These are phyloP conservation scores for Xylariaceae sp. DNA, from an alignment of 2,329 filamentous ascomycete genomes.

Conservation along the genomic window DNA sequence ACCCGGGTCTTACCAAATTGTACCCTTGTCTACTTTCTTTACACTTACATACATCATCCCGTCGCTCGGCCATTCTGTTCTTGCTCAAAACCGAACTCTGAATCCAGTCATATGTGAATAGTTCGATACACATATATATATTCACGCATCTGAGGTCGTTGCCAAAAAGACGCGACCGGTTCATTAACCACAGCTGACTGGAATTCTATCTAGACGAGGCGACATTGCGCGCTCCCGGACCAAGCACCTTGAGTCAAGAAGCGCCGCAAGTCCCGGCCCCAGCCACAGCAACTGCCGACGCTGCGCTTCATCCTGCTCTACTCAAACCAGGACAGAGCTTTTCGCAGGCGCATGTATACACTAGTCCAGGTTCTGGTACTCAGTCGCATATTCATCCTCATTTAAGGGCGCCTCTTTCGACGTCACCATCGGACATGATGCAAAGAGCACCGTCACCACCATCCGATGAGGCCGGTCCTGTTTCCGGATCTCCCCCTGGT, in stretches of 20 bases:
- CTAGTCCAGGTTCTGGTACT: slow-evolving; percentile 15
- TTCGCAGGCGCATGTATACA: slow-evolving; percentile 24
- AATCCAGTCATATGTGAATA: no score
- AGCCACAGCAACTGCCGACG: slow-evolving; percentile 9
- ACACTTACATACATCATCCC: slow-evolving; percentile 13
- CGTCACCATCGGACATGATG: slow-evolving; percentile 26
- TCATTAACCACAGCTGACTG: slow-evolving; percentile 15
- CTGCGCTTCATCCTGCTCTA: slow-evolving; percentile 10
- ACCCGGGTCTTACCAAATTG: slow-evolving; percentile 22
- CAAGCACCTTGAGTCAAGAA: slow-evolving; percentile 11
- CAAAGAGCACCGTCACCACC: slow-evolving; percentile 25
- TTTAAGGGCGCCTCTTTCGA: slow-evolving; percentile 19
- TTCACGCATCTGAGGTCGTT: no score
- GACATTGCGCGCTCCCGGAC: slow-evolving; percentile 13
- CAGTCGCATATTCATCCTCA: slow-evolving; percentile 25
- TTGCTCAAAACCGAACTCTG: slow-evolving; percentile 9
- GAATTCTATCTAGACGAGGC: slow-evolving; percentile 13
- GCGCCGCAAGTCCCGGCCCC: slow-evolving; percentile 10
- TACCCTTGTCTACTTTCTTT: slow-evolving; percentile 15
- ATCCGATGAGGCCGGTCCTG: slow-evolving; percentile 25
- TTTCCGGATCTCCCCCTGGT: slow-evolving; percentile 22
- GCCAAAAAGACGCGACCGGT: no score
- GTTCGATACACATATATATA: no score
- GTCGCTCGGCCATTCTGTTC: slow-evolving; percentile 4
- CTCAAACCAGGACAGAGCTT: slow-evolving; percentile 17